Percentiles rank a stretch among this genome's conserved stretches.
Conservation (phyloP, 2,329 filamentous ascomycete species). For the Ceratocystiopsis brevicomis region DNA sequence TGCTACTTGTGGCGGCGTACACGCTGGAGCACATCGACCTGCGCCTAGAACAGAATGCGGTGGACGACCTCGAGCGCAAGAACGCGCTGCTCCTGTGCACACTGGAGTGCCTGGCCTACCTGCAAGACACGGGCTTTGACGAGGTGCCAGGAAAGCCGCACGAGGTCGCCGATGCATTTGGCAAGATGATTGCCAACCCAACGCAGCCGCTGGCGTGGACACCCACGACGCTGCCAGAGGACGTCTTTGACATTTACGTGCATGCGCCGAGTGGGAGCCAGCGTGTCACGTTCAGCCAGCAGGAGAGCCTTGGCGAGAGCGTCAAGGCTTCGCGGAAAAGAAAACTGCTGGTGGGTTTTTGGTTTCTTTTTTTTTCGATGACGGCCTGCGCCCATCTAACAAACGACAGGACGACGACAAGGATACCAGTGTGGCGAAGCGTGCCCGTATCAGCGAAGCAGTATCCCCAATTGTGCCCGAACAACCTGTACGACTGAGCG, state of each 20-base stretch:
- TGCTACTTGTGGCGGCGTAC: slow-evolving; percentile 29
- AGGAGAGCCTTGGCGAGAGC: background rate
- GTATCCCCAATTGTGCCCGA: slow-evolving; percentile 7
- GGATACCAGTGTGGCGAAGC: slow-evolving; percentile 12
- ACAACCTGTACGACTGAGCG: slow-evolving; percentile 1
- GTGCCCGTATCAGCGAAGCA: slow-evolving; percentile 14
- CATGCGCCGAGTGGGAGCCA: slow-evolving; percentile 12
- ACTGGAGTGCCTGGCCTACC: slow-evolving; percentile 22
- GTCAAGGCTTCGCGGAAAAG: slow-evolving; percentile 22
- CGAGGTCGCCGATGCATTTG: slow-evolving; percentile 27
- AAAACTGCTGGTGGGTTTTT: background rate
- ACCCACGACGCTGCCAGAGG: slow-evolving; percentile 26
- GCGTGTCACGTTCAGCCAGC: slow-evolving; percentile 7
- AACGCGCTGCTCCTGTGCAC: slow-evolving; percentile 20
- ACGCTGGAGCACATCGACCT: slow-evolving; percentile 38
- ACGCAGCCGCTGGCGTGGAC: slow-evolving; percentile 25
- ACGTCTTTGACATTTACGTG: slow-evolving; percentile 29
- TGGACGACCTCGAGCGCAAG: slow-evolving; percentile 27
- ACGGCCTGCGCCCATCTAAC: background rate
- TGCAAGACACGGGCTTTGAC: slow-evolving; percentile 15
- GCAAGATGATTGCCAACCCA: slow-evolving; percentile 23
- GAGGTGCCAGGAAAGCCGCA: slow-evolving; percentile 21
- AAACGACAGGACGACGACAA: background rate
- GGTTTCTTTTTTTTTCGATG: background rate
- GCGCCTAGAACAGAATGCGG: slow-evolving; percentile 19